These are phyloP conservation scores for Vitis riparia DNA, from an alignment of 164 flowering plant species.

Conservation along the genomic window DNA sequence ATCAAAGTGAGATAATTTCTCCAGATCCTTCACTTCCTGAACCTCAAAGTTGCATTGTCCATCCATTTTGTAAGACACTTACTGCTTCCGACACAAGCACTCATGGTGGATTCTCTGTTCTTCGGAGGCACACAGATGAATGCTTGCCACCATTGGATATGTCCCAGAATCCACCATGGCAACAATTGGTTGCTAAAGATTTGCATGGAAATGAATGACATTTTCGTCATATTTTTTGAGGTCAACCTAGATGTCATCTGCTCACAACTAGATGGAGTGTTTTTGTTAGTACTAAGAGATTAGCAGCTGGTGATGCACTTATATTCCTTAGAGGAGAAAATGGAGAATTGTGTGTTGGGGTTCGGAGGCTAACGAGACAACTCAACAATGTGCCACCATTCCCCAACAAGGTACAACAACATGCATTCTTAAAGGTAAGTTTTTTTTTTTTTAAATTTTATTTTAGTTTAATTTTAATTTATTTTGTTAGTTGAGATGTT, in stretches of 20 bases:
- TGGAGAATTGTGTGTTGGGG: no score
- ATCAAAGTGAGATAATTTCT: slow-evolving; percentile 10
- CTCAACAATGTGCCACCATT: no score
- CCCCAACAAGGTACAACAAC: no score
- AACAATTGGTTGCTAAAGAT: slow-evolving; percentile 86
- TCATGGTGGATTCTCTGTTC: slow-evolving; percentile 29
- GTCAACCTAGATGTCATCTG: slow-evolving; percentile 21
- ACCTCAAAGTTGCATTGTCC: slow-evolving; percentile 15
- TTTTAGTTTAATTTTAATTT: no score
- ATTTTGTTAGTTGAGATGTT: no score
- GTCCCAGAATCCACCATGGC: slow-evolving; percentile 65
- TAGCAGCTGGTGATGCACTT: no score
- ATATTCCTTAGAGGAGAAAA: no score
- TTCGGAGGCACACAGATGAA: slow-evolving; percentile 22
- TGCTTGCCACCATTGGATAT: slow-evolving; percentile 21
- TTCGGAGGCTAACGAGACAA: no score
- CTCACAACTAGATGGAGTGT: no score
- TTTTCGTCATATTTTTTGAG: slow-evolving; percentile 92
- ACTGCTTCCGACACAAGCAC: slow-evolving; percentile 32
- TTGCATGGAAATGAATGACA: slow-evolving; percentile 90
- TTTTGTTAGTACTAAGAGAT: no score
- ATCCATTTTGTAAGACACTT: slow-evolving; percentile 21
- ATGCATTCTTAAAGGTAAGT: no score
- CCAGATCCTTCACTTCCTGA: slow-evolving; percentile 17
- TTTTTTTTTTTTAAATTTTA: no score